Percentiles rank a stretch among this genome's conserved stretches.
These are phyloP conservation scores for Dipteronia sinensis DNA, from an alignment of 345 rosid species.

Conservation along the genomic window DNA sequence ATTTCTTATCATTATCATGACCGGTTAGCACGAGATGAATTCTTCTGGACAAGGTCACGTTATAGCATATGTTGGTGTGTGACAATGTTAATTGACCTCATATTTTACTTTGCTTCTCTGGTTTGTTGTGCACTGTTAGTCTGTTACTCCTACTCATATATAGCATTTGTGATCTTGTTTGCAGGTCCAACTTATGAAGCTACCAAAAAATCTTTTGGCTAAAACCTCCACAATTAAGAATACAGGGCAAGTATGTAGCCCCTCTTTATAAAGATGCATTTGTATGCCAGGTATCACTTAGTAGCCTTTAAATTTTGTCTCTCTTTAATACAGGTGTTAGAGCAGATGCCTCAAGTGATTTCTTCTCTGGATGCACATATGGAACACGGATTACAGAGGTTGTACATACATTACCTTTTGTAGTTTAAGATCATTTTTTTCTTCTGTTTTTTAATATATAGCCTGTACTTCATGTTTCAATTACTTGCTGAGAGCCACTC, in stretches of 20 bases:
- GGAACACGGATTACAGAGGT: conserved; percentile 79
- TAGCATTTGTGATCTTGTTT: conserved; percentile 12
- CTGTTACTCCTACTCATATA: background rate
- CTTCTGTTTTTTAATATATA: background rate
- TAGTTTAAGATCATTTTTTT: background rate
- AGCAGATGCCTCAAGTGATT: conserved; percentile 80
- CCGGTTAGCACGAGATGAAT: background rate
- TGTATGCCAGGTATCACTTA: background rate
- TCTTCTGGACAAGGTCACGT: background rate
- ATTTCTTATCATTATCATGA: background rate
- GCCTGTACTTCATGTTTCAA: background rate
- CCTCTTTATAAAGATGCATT: background rate
- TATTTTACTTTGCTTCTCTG: background rate
- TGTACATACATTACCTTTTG: background rate
- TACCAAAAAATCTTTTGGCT: conserved; percentile 82
- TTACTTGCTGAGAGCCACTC: background rate
- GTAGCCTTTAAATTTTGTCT: background rate
- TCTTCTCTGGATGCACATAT: conserved; percentile 79
- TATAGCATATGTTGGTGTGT: background rate
- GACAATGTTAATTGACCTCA: background rate
- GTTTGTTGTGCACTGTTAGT: background rate
- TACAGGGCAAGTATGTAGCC: conserved; percentile 63
- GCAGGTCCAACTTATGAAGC: conserved; percentile 66
- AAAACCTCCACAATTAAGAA: conserved; percentile 68
- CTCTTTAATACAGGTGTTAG: conserved; percentile 52